A percentile compares a stretch with the other conserved stretches of the same genome.
These are phyloP conservation scores for Aspergillus texensis DNA, from an alignment of 2,329 filamentous ascomycete species.

Conservation along the genomic window DNA sequence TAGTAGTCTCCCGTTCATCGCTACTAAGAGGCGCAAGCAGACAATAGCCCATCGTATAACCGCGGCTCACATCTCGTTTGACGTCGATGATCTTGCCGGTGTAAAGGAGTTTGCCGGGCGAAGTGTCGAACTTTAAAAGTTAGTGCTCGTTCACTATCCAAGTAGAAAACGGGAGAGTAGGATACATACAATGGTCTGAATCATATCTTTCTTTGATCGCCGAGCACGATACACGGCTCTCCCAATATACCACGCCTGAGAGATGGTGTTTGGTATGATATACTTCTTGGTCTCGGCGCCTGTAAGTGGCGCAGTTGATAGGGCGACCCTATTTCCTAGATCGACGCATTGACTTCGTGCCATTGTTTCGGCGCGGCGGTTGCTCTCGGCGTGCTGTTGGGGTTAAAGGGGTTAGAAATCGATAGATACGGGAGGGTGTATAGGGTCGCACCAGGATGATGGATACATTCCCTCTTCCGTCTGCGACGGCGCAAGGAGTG, in stretches of 20 bases:
- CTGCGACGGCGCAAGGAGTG: conserved; percentile 36
- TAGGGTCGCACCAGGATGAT: conserved; percentile 15
- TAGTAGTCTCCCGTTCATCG: conserved; percentile 23
- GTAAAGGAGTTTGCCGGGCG: conserved; percentile 43
- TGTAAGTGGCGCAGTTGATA: conserved; percentile 24
- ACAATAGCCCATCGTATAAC: conserved; percentile 42
- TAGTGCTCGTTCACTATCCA: neutral
- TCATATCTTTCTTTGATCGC: conserved; percentile 34
- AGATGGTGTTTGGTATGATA: conserved; percentile 32
- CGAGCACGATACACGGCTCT: conserved; percentile 30
- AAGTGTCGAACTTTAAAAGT: conserved; percentile 27
- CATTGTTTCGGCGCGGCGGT: conserved; percentile 27
- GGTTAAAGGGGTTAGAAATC: neutral
- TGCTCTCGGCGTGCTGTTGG: conserved; percentile 26
- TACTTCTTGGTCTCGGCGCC: conserved; percentile 29
- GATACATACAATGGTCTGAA: conserved; percentile 44
- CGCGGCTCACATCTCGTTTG: conserved; percentile 39
- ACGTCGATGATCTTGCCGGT: conserved; percentile 51
- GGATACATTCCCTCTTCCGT: conserved; percentile 47
- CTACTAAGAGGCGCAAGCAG: conserved; percentile 30
- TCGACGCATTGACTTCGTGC: conserved; percentile 30
- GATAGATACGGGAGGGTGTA: neutral
- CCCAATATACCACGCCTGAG: conserved; percentile 35
- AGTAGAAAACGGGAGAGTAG: conserved; percentile 11
- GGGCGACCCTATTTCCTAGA: conserved; percentile 27